Evolutionary conservation across 768 basidiomycete species (phyloP), one percentile per base, ranked within the genome.

Genomic region (Clathrus columnatus): DNA sequence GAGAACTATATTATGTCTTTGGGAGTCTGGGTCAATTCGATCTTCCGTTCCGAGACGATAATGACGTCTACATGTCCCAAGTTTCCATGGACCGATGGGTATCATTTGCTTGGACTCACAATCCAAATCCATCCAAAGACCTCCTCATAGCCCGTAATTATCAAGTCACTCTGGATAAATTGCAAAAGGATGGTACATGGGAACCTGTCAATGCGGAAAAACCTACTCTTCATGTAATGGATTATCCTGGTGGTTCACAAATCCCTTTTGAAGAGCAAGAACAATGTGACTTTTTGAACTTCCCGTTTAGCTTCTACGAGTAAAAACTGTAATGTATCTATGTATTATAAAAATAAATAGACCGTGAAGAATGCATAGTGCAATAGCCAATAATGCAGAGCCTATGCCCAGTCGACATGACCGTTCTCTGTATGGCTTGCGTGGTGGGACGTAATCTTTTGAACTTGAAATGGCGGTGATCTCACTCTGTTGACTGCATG

Each of bases 61-160:
- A 69, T 44, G 77, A 79, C 62, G 68, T 78, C 5, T 65, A 72
- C 1, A 68, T 79, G 61, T 68, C 69, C 50, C 76, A 78, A 59
- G 63, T 74, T 41, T 67, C 64, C 36, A 62, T 73, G 5, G 78
- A 79, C 59, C 61, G 65, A 7, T 80, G 77, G 79, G 66, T 72
- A 0, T 62, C 73, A 6, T 79, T 79, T 57, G 75, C 73, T 7
- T 69, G 76, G 36, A 72, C 73, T 4, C 73, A 70, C 60, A 63
- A 79, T 56, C 78, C 78, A 6, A 79, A 78, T 57, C 77, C 75
- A 0, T 65, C 70, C 3, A 57, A 62, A 0, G 68, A 59, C 1
- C 78, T 73, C 61, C 71, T 79, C 30, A 55, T 62, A 0, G 75
- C 73, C 3, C 66, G 76, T 0, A 77, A 76, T 1, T 77, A 73